Percentiles rank a stretch among this genome's conserved stretches.
phyloP scores from a whole-genome alignment of 768 basidiomycete species.

The Tylopilus sp. region DNA sequence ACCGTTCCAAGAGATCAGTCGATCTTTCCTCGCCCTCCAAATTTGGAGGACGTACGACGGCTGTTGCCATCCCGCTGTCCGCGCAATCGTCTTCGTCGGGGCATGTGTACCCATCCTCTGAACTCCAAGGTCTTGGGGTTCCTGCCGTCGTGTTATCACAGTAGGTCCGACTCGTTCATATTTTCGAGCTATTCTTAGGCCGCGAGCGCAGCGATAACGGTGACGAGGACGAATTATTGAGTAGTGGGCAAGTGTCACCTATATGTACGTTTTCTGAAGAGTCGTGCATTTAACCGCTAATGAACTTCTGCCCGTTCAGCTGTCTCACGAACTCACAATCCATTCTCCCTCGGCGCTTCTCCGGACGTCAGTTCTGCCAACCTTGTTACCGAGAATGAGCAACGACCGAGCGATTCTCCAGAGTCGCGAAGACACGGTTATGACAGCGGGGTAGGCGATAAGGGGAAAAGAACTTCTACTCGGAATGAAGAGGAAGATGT shows the following conservation, averaged over 20 bases:
- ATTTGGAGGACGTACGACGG: conserved; percentile 21
- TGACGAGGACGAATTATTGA: conserved; percentile 67
- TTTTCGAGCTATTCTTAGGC: background rate
- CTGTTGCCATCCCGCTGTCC: conserved; percentile 30
- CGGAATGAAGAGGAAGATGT: conserved; percentile 41
- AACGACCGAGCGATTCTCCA: conserved; percentile 4
- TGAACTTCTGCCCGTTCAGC: conserved; percentile 13
- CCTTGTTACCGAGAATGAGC: conserved; percentile 19
- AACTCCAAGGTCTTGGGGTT: conserved; percentile 27
- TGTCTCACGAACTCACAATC: conserved; percentile 20
- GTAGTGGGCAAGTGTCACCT: conserved; percentile 77
- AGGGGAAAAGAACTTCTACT: conserved; percentile 42
- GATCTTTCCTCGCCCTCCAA: conserved; percentile 27
- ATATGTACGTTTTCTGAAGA: conserved; percentile 43
- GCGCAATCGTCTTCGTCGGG: conserved; percentile 36
- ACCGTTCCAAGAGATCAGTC: conserved; percentile 32
- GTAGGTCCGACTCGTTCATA: conserved; percentile 23
- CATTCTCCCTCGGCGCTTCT: conserved; percentile 29
- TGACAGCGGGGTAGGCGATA: conserved; percentile 1
- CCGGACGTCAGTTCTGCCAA: conserved; percentile 27
- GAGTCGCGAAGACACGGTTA: background rate
- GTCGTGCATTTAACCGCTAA: conserved; percentile 6
- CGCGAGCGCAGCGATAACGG: conserved; percentile 21
- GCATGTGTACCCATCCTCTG: conserved; percentile 25
- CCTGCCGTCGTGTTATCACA: conserved; percentile 41